These are phyloP conservation scores for Eimeria zaria DNA, from an alignment of 169 alveolate species.

Conservation along the genomic window DNA sequence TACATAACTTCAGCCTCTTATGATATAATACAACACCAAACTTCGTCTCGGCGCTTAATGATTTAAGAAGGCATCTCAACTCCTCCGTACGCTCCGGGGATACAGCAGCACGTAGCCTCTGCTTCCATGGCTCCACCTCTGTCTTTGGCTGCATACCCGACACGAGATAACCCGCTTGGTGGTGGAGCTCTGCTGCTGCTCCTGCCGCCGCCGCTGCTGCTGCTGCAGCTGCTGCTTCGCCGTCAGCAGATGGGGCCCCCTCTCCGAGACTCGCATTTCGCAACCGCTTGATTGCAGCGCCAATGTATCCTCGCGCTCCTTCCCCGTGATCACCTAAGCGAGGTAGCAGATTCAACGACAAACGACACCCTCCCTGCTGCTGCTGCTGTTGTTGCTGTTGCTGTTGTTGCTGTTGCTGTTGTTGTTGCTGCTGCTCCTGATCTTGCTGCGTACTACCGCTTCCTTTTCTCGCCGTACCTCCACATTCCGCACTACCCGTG, in stretches of 20 bases:
- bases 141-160: background rate
- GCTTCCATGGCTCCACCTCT: background rate
- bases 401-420: background rate
- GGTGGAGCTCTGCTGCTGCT: constrained; percentile 1
- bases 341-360: background rate
- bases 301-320: background rate
- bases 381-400: constrained; percentile 31
- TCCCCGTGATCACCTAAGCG: background rate
- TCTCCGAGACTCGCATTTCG: background rate
- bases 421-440: background rate
- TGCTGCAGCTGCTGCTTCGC: background rate
- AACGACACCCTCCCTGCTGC: background rate
- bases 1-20: constrained; percentile 82
- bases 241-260: background rate
- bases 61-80: background rate
- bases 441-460: constrained; percentile 16
- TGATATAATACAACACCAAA: constrained; percentile 47
- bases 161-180: background rate
- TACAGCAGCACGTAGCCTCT: constrained; percentile 30
- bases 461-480: background rate
- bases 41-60: constrained; percentile 13
- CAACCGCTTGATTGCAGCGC: constrained; percentile 35
- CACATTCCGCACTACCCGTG: background rate
- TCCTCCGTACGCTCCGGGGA: constrained; percentile 14
- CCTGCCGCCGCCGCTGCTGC: background rate